Evolutionary conservation across 768 basidiomycete species (phyloP).

Genomic region (Leccinum obscurum): DNA sequence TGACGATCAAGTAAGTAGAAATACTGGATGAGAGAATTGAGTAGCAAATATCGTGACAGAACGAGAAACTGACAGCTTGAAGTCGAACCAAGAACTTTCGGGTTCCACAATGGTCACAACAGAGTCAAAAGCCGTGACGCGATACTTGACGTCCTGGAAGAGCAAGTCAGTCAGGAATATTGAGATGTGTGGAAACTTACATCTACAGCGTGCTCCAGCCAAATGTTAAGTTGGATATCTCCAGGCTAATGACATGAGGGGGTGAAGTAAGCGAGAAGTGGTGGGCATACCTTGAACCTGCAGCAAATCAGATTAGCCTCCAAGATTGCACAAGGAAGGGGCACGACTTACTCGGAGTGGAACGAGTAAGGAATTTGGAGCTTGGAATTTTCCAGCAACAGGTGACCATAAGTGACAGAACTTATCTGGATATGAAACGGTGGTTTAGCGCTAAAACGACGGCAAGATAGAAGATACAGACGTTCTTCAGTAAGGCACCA

Average conservation of each 20-base stretch:
- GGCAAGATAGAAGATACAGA: conserved; percentile 31
- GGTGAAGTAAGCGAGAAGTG: not conserved
- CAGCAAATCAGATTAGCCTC: conserved; percentile 7
- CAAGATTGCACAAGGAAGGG: not conserved
- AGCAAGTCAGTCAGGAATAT: not conserved
- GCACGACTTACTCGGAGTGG: conserved; percentile 71
- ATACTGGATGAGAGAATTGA: conserved; percentile 36
- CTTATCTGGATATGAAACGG: conserved; percentile 51
- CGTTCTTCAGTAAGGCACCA: conserved; percentile 69
- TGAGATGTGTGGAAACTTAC: conserved; percentile 38
- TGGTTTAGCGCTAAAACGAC: not conserved
- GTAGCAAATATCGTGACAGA: not conserved
- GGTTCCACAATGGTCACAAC: conserved; percentile 81
- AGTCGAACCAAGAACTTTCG: conserved; percentile 72
- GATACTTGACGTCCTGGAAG: conserved; percentile 54
- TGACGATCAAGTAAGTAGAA: conserved; percentile 70
- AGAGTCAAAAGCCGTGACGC: conserved; percentile 71
- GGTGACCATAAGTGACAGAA: conserved; percentile 49
- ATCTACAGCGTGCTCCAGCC: conserved; percentile 69
- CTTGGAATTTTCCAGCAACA: conserved; percentile 55
- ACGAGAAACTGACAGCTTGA: conserved; percentile 64
- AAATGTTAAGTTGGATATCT: conserved; percentile 70
- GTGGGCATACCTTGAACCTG: conserved; percentile 59
- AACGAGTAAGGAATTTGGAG: conserved; percentile 71
- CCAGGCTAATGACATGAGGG: conserved; percentile 52